Conservation (phyloP, 1,284 basidiomycete genomes). For the Anthracocystis walkeri region DNA sequence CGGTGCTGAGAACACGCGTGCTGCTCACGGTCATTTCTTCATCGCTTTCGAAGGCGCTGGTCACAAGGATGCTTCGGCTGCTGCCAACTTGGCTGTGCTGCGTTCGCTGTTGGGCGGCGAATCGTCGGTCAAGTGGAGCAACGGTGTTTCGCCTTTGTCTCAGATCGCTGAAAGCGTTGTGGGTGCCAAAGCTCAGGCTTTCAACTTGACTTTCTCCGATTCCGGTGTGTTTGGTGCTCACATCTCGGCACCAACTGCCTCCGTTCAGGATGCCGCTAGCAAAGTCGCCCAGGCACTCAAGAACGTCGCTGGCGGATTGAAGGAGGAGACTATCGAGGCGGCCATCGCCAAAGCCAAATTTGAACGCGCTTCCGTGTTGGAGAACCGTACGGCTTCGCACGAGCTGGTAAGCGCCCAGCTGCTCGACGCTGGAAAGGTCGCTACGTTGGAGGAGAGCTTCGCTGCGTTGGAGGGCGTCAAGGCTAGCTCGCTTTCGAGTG, state of each 20-base stretch:
- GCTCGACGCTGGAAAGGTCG: constrained; percentile 48
- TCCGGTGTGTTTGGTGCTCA: constrained; percentile 65
- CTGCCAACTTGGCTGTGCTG: constrained; percentile 65
- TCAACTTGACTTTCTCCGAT: constrained; percentile 66
- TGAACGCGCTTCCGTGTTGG: constrained; percentile 56
- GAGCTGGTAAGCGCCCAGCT: constrained; percentile 59
- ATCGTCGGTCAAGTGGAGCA: constrained; percentile 66
- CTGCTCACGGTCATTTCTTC: constrained; percentile 64
- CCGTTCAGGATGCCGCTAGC: constrained; percentile 55
- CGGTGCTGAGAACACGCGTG: constrained; percentile 55
- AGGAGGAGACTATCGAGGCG: constrained; percentile 53
- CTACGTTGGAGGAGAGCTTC: constrained; percentile 52
- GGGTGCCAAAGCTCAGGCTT: constrained; percentile 59
- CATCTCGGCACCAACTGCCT: constrained; percentile 58
- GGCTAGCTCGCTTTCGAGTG: constrained; percentile 45
- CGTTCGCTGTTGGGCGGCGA: constrained; percentile 65
- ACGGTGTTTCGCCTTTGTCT: constrained; percentile 61
- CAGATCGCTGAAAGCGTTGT: constrained; percentile 43
- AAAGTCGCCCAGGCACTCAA: constrained; percentile 59
- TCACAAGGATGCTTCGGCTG: constrained; percentile 33
- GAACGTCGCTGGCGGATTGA: constrained; percentile 56
- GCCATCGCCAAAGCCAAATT: constrained; percentile 68
- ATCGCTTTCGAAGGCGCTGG: constrained; percentile 65
- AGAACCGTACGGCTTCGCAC: constrained; percentile 56
- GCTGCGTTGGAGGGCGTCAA: constrained; percentile 59